A percentile compares a stretch with the other conserved stretches of the same genome.
Evolutionary conservation across 371 early-diverging fungal species (phyloP).

Genomic region (Rhizopus delemar): DNA sequence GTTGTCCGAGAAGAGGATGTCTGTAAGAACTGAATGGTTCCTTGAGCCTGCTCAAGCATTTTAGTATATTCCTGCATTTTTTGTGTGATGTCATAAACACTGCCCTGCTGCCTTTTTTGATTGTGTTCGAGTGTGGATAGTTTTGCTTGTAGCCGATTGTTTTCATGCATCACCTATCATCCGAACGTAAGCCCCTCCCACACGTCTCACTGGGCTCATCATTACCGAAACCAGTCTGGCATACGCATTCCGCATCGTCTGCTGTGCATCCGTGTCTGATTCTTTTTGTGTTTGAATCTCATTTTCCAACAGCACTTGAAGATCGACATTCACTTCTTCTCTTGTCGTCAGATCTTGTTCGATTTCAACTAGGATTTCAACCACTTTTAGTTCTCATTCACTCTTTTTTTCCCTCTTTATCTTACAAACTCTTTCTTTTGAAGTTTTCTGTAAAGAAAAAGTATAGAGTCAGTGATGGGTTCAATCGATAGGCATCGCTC

Average conservation of each 20-base stretch:
- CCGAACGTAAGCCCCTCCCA: not conserved
- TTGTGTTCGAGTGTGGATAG: conserved; percentile 29
- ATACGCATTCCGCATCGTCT: conserved; percentile 54
- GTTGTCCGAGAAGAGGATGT: too few species aligned
- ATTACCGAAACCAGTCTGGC: conserved; percentile 54
- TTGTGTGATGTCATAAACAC: conserved; percentile 31
- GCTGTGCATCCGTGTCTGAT: conserved; percentile 55
- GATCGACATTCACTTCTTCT: conserved; percentile 65
- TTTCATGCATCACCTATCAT: conserved; percentile 40
- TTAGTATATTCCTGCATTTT: conserved; percentile 45
- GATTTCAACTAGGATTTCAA: conserved; percentile 34
- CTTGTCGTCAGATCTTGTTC: conserved; percentile 57
- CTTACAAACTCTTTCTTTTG: conserved; percentile 34
- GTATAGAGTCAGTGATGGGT: not conserved
- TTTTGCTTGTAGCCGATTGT: conserved; percentile 33
- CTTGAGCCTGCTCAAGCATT: conserved; percentile 49
- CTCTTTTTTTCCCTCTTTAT: not conserved
- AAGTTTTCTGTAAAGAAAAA: conserved; percentile 15
- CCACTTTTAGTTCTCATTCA: not conserved
- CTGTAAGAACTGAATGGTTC: conserved; percentile 34
- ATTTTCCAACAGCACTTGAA: conserved; percentile 58
- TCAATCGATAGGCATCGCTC: not conserved
- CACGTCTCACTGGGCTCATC: conserved; percentile 31
- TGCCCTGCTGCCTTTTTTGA: conserved; percentile 39
- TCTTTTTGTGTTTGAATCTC: conserved; percentile 60